These are phyloP conservation scores for Lasiosphaeris hirsuta DNA, from an alignment of 495 filamentous ascomycete genomes.

Conservation along the genomic window DNA sequence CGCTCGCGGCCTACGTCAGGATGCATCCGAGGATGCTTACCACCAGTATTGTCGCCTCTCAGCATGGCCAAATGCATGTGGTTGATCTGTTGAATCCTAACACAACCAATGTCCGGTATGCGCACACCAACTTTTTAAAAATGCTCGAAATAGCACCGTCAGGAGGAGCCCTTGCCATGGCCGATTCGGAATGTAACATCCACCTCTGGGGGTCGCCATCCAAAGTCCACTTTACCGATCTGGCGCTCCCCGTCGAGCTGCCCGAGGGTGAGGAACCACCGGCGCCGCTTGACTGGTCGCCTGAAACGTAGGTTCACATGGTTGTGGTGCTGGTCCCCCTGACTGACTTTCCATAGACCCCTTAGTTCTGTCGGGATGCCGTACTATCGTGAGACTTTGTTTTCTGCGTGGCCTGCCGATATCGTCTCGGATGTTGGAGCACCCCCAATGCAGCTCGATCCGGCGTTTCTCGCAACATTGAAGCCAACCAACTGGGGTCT, in stretches of 20 bases:
- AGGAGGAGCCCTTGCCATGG: conserved; percentile 81
- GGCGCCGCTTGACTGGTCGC: conserved; percentile 58
- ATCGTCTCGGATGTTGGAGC: conserved; percentile 77
- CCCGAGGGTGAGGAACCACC: conserved; percentile 55
- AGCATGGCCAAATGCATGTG: conserved; percentile 86
- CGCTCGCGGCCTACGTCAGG: conserved; percentile 85
- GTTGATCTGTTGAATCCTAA: conserved; percentile 95
- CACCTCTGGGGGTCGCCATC: conserved; percentile 88
- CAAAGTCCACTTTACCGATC: conserved; percentile 88
- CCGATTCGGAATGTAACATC: conserved; percentile 71
- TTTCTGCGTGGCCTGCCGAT: conserved; percentile 87
- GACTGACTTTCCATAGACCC: conserved; percentile 50
- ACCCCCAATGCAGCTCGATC: conserved; percentile 73
- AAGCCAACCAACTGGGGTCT: conserved; percentile 66
- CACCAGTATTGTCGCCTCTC: conserved; percentile 85
- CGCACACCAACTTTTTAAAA: conserved; percentile 59
- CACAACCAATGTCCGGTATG: conserved; percentile 83
- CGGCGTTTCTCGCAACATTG: conserved; percentile 63
- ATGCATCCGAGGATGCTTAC: conserved; percentile 95
- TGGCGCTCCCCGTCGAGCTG: conserved; percentile 74
- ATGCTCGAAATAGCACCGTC: conserved; percentile 89
- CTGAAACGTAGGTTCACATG: conserved; percentile 58
- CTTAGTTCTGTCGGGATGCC: conserved; percentile 87
- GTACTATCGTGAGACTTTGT: conserved; percentile 80
- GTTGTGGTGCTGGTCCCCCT: background rate